Conservation (phyloP, 306 rosid species). For the Cucumis sativus region DNA sequence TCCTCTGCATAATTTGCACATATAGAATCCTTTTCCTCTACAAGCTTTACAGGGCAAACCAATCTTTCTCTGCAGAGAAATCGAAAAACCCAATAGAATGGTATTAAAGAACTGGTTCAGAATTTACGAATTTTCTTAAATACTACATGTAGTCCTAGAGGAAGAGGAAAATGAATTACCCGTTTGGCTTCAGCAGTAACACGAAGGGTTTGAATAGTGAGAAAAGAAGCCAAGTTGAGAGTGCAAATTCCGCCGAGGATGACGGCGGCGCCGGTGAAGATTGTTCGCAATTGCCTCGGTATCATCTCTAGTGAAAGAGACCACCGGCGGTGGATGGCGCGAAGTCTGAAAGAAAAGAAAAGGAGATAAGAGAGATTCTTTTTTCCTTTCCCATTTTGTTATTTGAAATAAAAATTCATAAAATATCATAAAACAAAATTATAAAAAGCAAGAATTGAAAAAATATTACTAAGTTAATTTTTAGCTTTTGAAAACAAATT, state of each 20-base stretch:
- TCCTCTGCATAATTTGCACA: constrained; percentile 78
- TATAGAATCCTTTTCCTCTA: constrained; percentile 71
- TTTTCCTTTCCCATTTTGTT: not conserved
- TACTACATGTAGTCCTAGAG: too few relatives aligned
- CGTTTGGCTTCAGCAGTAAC: constrained; percentile 47
- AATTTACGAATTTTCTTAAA: not conserved
- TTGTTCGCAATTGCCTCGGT: constrained; percentile 26
- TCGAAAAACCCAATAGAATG: not conserved
- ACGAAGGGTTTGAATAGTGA: constrained; percentile 42
- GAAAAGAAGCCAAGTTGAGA: constrained; percentile 49
- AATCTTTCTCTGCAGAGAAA: constrained; percentile 32
- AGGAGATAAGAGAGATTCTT: not conserved
- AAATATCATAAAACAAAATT: too few relatives aligned
- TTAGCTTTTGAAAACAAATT: too few relatives aligned
- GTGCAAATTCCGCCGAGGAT: constrained; percentile 51
- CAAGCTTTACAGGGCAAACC: constrained; percentile 62
- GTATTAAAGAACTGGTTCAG: not conserved
- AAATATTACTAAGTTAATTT: too few relatives aligned
- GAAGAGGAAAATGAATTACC: constrained; percentile 21
- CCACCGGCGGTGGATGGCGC: not conserved
- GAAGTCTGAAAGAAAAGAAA: not conserved
- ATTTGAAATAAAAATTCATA: too few relatives aligned
- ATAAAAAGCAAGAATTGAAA: too few relatives aligned
- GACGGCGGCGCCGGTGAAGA: constrained; percentile 30
- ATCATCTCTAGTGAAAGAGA: constrained; percentile 13